Evolutionary conservation across 192 early-diverging fungal species (phyloP).

Genomic region (Entomortierella chlamydospora): DNA sequence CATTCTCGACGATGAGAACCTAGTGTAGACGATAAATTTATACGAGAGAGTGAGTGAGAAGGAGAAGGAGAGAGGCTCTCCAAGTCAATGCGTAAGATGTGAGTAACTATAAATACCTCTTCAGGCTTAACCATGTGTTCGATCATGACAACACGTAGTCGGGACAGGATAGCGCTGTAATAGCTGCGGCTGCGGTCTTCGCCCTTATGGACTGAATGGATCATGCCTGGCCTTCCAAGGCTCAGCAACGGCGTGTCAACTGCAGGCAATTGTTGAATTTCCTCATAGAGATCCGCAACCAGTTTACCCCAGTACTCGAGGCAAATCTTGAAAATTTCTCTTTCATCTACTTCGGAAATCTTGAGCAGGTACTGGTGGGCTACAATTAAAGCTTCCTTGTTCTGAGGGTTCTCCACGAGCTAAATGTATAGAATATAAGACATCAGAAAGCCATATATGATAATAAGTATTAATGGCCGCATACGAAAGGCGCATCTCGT

Average conservation of each 20-base stretch:
- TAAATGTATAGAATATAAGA: too few species aligned
- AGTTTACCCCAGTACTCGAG: slow-evolving; percentile 97
- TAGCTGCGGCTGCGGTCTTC: slow-evolving; percentile 72
- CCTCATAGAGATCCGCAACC: slow-evolving; percentile 91
- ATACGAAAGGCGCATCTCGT: slow-evolving; percentile 4
- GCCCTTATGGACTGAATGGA: slow-evolving; percentile 40
- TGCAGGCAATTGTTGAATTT: slow-evolving; percentile 67
- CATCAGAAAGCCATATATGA: background rate
- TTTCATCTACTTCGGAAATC: slow-evolving; percentile 91
- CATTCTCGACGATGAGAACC: slow-evolving; percentile 98
- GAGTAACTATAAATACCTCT: slow-evolving; percentile 70
- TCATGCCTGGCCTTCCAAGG: slow-evolving; percentile 54
- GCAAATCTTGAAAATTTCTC: slow-evolving; percentile 97
- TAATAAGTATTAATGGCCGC: too few species aligned
- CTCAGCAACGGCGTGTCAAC: slow-evolving; percentile 68
- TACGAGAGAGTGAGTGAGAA: background rate
- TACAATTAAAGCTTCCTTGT: slow-evolving; percentile 65
- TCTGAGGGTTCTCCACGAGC: slow-evolving; percentile 67
- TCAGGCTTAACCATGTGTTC: slow-evolving; percentile 99
- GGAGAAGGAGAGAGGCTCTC: too few species aligned
- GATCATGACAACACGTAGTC: slow-evolving; percentile 95
- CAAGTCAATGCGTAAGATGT: too few species aligned
- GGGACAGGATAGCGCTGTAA: slow-evolving; percentile 84
- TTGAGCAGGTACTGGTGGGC: slow-evolving; percentile 92
- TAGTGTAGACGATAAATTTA: too few species aligned